A percentile compares a stretch with the other conserved stretches of the same genome.
These are phyloP conservation scores for Chrysoporthe austroafricana DNA, from an alignment of 2,329 filamentous ascomycete species.

Conservation along the genomic window DNA sequence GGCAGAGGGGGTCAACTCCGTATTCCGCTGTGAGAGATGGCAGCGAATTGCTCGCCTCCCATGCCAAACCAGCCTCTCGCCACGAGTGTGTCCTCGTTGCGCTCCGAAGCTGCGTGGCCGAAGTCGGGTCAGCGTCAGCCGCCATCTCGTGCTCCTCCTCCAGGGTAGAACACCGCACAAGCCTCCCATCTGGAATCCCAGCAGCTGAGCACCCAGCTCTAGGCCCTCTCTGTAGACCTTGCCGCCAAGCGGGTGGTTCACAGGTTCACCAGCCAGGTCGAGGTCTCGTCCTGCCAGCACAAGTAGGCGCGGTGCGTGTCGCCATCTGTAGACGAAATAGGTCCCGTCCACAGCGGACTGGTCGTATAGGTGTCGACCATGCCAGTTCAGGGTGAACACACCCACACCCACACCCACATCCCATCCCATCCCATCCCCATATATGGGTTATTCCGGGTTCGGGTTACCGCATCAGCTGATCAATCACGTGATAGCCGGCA, in stretches of 20 bases:
- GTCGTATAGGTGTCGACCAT: slow-evolving; percentile 41
- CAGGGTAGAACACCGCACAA: slow-evolving; percentile 4
- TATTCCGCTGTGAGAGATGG: too few species aligned
- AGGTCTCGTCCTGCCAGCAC: slow-evolving; percentile 42
- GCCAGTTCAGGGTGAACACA: slow-evolving; percentile 36
- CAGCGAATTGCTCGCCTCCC: too few species aligned
- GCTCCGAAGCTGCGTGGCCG: not conserved
- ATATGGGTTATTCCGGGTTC: not conserved
- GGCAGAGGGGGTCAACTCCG: too few species aligned
- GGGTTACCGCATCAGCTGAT: slow-evolving; percentile 6
- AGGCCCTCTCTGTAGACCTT: not conserved
- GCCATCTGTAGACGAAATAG: slow-evolving; percentile 37
- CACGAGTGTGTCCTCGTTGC: not conserved
- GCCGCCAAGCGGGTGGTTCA: slow-evolving; percentile 41
- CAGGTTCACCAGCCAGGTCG: slow-evolving; percentile 42
- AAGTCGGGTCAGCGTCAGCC: not conserved
- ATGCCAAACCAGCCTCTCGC: too few species aligned
- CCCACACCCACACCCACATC: too few species aligned
- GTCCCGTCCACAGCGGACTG: slow-evolving; percentile 44
- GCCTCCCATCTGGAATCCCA: slow-evolving; percentile 5
- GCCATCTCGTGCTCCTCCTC: slow-evolving; percentile 11
- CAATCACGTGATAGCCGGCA: slow-evolving; percentile 6
- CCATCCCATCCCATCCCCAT: too few species aligned
- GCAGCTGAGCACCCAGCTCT: slow-evolving; percentile 1
- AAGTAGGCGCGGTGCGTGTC: slow-evolving; percentile 43